Base-by-base conservation (phyloP, 2,329 filamentous ascomycete genomes). In the Talaromyces pinophilus region DNA sequence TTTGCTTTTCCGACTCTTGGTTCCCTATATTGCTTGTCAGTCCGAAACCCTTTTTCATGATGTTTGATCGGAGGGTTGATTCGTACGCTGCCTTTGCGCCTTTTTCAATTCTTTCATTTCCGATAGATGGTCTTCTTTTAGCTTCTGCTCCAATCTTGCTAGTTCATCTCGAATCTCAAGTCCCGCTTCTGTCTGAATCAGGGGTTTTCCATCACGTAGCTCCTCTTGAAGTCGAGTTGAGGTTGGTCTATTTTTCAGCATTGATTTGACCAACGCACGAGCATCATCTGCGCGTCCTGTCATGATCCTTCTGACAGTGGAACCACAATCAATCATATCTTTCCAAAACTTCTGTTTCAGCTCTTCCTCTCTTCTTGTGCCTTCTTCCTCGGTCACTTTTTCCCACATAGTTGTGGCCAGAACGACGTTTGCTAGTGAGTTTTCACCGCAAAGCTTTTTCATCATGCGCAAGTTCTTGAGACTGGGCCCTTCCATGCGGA, bases 381-480 rank as follows among this genome's bases (percentile, higher is more conserved):
- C 59, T 2, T 30, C 42, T n/a, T 62, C 28, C 2, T 22, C 59
- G 7, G 15, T n/a, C 13, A 48, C 59, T 1, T 15, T 48, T 5
- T 30, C 59, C 81, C 80, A 82, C 62, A 74, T 72, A 0, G 78
- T 80, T 3, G 80, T 81, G 0, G 72, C 76, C 1, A 83, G 69
- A 1, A 78, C 68, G 1, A 82, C 77, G 19, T 77, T 74, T 25
- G 68, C 63, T 1, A 81, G 68, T 3, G 67, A 67, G 5, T 74
- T 61, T 1, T 73, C 67, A 2, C 81, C 81, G 61, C 77, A 80
- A 0, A 83, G 70, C n/a, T 77, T 70, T 52, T 74, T 72, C 65
- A 82, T 80, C 69, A 81, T 78, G 8, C 69, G 63, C 0, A 82
- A 63, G 44, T 78, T 80, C 3, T 71, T 69, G 8, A 75, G 54